A percentile compares a stretch with the other conserved stretches of the same genome.
These are phyloP conservation scores for Eremothecium cymbalariae DNA, from an alignment of 1,139 yeast genomes.

Conservation along the genomic window DNA sequence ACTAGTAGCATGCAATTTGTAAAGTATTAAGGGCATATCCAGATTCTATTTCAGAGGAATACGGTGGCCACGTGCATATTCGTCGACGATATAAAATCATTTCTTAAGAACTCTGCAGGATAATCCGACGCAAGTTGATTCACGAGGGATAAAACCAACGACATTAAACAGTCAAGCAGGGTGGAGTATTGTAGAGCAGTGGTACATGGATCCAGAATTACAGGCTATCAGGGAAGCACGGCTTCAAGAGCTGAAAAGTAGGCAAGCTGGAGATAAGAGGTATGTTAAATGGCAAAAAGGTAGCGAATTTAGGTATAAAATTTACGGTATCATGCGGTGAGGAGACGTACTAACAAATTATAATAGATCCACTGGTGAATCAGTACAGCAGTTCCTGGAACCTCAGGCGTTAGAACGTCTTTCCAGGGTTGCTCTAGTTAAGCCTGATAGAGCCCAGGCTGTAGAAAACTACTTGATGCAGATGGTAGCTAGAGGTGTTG, in stretches of 20 bases:
- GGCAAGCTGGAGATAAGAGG: conserved; percentile 33
- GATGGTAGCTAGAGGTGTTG: conserved; percentile 71
- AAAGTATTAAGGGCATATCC: no score
- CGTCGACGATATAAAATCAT: no score
- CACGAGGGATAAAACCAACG: no score
- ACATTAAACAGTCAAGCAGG: no score
- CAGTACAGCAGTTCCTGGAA: conserved; percentile 61
- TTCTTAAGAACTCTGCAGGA: no score
- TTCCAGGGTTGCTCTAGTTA: conserved; percentile 77
- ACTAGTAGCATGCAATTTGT: no score
- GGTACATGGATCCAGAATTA: conserved; percentile 63
- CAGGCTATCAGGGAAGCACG: conserved; percentile 87
- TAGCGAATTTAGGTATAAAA: no score
- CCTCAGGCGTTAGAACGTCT: conserved; percentile 83
- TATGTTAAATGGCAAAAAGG: conserved; percentile 4
- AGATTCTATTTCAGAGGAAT: no score
- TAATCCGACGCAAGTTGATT: no score
- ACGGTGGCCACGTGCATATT: no score
- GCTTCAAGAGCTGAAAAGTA: conserved; percentile 67
- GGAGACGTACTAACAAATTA: background rate
- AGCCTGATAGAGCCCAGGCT: conserved; percentile 83
- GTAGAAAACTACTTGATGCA: conserved; percentile 78
- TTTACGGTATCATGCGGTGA: background rate
- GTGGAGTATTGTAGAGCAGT: no score
- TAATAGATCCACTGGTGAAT: conserved; percentile 20